These are phyloP conservation scores for Chaetomium globosum DNA, from an alignment of 2,329 filamentous ascomycete genomes.

Conservation along the genomic window DNA sequence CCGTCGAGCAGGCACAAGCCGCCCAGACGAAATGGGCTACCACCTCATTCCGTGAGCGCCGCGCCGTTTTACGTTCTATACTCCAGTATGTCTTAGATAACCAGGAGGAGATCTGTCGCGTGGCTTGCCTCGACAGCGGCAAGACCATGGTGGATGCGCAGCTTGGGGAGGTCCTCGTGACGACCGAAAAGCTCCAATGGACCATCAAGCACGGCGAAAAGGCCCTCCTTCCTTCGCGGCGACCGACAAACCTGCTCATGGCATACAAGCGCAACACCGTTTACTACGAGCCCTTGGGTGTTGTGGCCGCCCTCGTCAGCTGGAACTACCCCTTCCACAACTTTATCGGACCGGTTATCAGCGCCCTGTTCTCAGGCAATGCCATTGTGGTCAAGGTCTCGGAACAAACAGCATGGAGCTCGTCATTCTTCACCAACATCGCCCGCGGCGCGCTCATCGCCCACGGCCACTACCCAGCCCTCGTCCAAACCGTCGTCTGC, in stretches of 20 bases:
- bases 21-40: slow-evolving; percentile 78
- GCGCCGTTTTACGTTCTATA: slow-evolving; percentile 78
- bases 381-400: slow-evolving; percentile 91
- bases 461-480: slow-evolving; percentile 78
- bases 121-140: slow-evolving; percentile 88
- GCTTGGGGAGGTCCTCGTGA: slow-evolving; percentile 92
- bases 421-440: slow-evolving; percentile 77
- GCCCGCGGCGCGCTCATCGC: slow-evolving; percentile 76
- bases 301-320: slow-evolving; percentile 88
- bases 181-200: slow-evolving; percentile 92
- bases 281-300: slow-evolving; percentile 86
- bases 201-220: slow-evolving; percentile 87
- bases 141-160: slow-evolving; percentile 95
- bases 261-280: slow-evolving; percentile 93
- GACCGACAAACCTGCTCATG: slow-evolving; percentile 92
- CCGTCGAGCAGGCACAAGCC: slow-evolving; percentile 69
- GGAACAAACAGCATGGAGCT: slow-evolving; percentile 94
- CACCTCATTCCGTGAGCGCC: slow-evolving; percentile 76
- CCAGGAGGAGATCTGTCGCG: slow-evolving; percentile 80
- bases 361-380: slow-evolving; percentile 87
- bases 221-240: slow-evolving; percentile 68
- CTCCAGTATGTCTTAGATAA: slow-evolving; percentile 84
- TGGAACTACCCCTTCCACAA: slow-evolving; percentile 99
- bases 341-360: slow-evolving; percentile 86
- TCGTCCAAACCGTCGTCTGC: slow-evolving; percentile 84